These are phyloP conservation scores for Teratosphaeria epicoccoides DNA, from an alignment of 2,329 filamentous ascomycete genomes.

Conservation along the genomic window DNA sequence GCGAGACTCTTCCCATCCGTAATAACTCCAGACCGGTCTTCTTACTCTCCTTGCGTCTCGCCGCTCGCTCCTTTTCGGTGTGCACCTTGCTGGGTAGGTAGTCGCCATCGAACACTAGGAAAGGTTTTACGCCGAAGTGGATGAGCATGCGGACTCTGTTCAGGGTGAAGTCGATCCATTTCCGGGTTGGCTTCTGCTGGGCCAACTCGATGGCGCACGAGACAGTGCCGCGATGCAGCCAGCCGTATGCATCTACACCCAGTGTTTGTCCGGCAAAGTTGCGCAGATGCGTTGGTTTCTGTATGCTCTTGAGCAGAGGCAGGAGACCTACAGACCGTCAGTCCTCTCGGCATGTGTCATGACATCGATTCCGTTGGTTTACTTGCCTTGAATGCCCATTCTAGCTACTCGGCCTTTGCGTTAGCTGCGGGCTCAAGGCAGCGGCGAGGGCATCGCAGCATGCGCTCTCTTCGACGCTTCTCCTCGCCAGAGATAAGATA, in stretches of 20 bases:
- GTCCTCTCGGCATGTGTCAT: background rate
- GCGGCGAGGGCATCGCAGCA: background rate
- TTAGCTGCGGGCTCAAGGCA: background rate
- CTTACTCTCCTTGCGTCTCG: conserved; percentile 65
- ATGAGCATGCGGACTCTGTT: conserved; percentile 86
- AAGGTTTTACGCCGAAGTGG: conserved; percentile 88
- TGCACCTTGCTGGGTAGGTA: conserved; percentile 84
- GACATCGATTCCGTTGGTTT: background rate
- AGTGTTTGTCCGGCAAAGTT: conserved; percentile 80
- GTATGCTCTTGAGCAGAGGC: conserved; percentile 89
- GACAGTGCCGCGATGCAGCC: conserved; percentile 89
- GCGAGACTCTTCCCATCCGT: conserved; percentile 65
- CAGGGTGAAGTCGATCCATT: conserved; percentile 83
- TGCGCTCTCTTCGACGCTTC: background rate
- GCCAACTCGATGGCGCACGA: conserved; percentile 86
- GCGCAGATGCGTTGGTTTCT: conserved; percentile 75
- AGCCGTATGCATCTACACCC: conserved; percentile 95
- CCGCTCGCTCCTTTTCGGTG: conserved; percentile 70
- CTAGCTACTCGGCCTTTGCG: background rate
- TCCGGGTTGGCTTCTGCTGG: conserved; percentile 74
- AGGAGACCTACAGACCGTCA: conserved; percentile 58
- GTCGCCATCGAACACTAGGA: conserved; percentile 92
- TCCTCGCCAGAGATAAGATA: background rate
- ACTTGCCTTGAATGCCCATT: conserved; percentile 31
- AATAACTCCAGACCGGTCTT: conserved; percentile 67